Conservation (phyloP, 2,329 filamentous ascomycete species). For the Dactylellina haptotyla region DNA sequence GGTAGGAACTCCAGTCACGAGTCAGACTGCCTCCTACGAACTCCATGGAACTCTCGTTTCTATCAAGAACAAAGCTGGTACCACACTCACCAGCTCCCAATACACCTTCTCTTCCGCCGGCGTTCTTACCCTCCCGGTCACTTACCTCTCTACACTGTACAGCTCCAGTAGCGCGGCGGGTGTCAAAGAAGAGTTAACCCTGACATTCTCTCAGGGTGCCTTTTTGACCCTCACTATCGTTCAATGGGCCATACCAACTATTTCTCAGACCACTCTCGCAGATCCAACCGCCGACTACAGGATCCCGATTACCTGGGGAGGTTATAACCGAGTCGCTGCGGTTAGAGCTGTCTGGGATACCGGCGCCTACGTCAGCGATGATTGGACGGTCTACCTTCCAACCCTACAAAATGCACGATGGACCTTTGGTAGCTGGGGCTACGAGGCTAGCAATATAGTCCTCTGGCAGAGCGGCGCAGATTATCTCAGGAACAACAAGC, state of each 20-base stretch:
- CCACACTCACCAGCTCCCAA: slow-evolving; percentile 62
- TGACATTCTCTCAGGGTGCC: slow-evolving; percentile 67
- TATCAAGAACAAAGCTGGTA: slow-evolving; percentile 62
- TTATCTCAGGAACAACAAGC: slow-evolving; percentile 33
- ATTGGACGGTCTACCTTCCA: slow-evolving; percentile 68
- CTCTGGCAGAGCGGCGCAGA: background rate
- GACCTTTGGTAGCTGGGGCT: slow-evolving; percentile 57
- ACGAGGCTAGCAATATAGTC: slow-evolving; percentile 41
- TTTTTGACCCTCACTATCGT: slow-evolving; percentile 65
- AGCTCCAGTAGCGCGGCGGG: slow-evolving; percentile 63
- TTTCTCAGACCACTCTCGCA: slow-evolving; percentile 57
- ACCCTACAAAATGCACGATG: slow-evolving; percentile 65
- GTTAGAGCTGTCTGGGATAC: slow-evolving; percentile 66
- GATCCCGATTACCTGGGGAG: slow-evolving; percentile 65
- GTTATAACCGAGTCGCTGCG: slow-evolving; percentile 65
- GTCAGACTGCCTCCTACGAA: slow-evolving; percentile 65
- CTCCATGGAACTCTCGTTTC: slow-evolving; percentile 67
- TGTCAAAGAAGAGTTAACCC: slow-evolving; percentile 65
- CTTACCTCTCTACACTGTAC: slow-evolving; percentile 65
- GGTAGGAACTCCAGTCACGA: slow-evolving; percentile 59
- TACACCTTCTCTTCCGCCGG: slow-evolving; percentile 66
- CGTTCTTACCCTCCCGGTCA: slow-evolving; percentile 62
- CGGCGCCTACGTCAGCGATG: slow-evolving; percentile 67
- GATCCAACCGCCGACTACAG: slow-evolving; percentile 63
- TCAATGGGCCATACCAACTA: slow-evolving; percentile 66